These are phyloP conservation scores for Pyrenophora graminea DNA, from an alignment of 2,329 filamentous ascomycete genomes.

Conservation along the genomic window DNA sequence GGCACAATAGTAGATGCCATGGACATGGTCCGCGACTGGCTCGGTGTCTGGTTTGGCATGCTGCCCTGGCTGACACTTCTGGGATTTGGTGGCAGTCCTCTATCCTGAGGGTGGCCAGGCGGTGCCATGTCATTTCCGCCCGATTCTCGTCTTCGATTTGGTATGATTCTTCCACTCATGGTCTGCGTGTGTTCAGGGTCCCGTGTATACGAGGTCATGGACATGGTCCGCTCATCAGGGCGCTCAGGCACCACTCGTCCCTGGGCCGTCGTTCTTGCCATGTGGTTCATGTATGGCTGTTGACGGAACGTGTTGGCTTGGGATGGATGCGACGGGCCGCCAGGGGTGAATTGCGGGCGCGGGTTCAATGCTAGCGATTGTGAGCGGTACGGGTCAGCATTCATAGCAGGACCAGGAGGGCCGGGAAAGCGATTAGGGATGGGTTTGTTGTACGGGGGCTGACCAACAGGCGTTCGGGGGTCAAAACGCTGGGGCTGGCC, in stretches of 20 bases:
- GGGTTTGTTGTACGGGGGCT: conserved; percentile 59
- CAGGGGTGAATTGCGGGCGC: conserved; percentile 72
- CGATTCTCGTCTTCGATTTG: conserved; percentile 69
- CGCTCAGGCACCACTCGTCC: conserved; percentile 89
- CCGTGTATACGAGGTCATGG: conserved; percentile 80
- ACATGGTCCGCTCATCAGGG: conserved; percentile 93
- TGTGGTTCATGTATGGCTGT: conserved; percentile 69
- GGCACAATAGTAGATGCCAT: conserved; percentile 84
- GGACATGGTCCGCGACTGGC: conserved; percentile 74
- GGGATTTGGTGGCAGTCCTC: conserved; percentile 40
- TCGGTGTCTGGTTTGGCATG: conserved; percentile 38
- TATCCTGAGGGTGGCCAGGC: conserved; percentile 26
- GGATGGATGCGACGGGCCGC: conserved; percentile 48
- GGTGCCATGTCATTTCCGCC: conserved; percentile 35
- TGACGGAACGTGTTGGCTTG: conserved; percentile 79
- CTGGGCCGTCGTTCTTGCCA: conserved; percentile 84
- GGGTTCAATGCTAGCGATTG: conserved; percentile 82
- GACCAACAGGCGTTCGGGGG: conserved; percentile 55
- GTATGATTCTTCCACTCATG: conserved; percentile 90
- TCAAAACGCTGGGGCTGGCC: conserved; percentile 73
- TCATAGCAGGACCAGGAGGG: conserved; percentile 69
- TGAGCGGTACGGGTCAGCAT: conserved; percentile 85
- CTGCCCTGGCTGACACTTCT: conserved; percentile 44
- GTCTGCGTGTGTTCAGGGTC: conserved; percentile 82
- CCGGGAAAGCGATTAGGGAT: conserved; percentile 60